Percentiles rank a stretch among this genome's conserved stretches.
These are phyloP conservation scores for peach (Prunus persica) DNA, from an alignment of 306 rosid species.

Conservation along the genomic window DNA sequence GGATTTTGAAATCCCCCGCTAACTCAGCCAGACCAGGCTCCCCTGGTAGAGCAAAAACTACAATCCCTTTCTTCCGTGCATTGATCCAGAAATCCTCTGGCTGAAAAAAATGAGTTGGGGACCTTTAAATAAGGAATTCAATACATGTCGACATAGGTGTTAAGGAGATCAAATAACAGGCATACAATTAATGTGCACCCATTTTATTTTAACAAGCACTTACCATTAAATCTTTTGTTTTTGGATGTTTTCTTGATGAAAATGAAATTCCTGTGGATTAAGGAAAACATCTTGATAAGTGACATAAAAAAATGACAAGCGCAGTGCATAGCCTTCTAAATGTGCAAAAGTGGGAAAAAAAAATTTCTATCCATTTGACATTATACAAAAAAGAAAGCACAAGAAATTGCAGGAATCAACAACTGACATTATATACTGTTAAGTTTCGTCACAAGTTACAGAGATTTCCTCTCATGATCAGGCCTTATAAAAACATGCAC, in stretches of 20 bases:
- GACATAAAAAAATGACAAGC: neutral
- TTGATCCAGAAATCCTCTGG: constrained; percentile 91
- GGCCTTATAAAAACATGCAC: neutral
- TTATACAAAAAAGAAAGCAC: no score
- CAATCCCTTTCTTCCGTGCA: constrained; percentile 83
- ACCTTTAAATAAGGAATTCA: constrained; percentile 16
- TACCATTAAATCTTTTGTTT: constrained; percentile 83
- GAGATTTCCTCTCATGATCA: no score
- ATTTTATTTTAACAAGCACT: constrained; percentile 17
- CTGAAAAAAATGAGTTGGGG: constrained; percentile 40
- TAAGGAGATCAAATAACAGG: neutral
- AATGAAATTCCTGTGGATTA: constrained; percentile 69
- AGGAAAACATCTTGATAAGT: constrained; percentile 9
- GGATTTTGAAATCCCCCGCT: constrained; percentile 83
- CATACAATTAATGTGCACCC: constrained; percentile 5
- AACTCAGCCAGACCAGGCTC: constrained; percentile 92
- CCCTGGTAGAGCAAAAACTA: constrained; percentile 90
- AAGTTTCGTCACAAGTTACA: no score
- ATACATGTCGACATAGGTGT: constrained; percentile 12
- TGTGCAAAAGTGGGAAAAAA: neutral
- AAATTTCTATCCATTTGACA: no score
- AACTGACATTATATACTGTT: neutral
- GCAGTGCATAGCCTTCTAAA: no score
- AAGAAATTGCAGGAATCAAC: neutral
- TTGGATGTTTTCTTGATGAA: constrained; percentile 72